These are phyloP conservation scores for Trametes coccinea DNA, from an alignment of 768 basidiomycete species.

Conservation along the genomic window DNA sequence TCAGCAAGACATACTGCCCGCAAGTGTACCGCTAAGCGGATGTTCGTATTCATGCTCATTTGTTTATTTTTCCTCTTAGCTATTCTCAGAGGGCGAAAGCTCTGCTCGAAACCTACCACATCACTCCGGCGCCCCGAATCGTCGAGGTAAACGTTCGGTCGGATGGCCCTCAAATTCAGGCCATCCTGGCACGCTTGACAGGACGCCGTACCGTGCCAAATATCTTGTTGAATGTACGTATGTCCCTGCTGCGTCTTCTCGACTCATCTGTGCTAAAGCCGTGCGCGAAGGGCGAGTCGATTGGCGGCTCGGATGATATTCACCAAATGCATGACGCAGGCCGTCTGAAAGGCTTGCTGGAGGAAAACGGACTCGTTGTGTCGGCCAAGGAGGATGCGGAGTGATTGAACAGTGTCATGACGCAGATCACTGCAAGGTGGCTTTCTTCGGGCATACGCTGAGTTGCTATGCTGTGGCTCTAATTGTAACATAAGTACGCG, in stretches of 20 bases:
- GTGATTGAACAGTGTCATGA: background rate
- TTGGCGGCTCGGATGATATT: constrained; percentile 62
- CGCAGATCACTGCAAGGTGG: too few species aligned
- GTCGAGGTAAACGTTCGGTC: constrained; percentile 72
- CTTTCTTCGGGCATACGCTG: too few species aligned
- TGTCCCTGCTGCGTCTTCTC: background rate
- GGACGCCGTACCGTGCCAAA: constrained; percentile 75
- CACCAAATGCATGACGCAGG: constrained; percentile 50
- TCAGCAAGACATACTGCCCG: constrained; percentile 86
- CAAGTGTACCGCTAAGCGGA: constrained; percentile 37
- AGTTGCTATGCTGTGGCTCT: background rate
- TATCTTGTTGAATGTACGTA: constrained; percentile 59
- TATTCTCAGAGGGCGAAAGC: constrained; percentile 62
- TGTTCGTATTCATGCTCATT: background rate
- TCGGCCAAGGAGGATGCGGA: background rate
- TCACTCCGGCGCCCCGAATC: constrained; percentile 64
- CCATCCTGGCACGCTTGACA: constrained; percentile 65
- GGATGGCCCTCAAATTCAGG: constrained; percentile 64
- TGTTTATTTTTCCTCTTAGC: constrained; percentile 33
- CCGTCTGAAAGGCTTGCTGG: constrained; percentile 45
- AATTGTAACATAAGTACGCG: background rate
- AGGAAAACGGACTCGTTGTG: constrained; percentile 47
- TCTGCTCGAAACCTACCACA: constrained; percentile 59
- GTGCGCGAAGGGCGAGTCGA: constrained; percentile 26
- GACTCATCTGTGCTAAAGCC: background rate